These are phyloP conservation scores for Acorus calamus DNA, from an alignment of 106 monocot genomes.

Conservation along the genomic window DNA sequence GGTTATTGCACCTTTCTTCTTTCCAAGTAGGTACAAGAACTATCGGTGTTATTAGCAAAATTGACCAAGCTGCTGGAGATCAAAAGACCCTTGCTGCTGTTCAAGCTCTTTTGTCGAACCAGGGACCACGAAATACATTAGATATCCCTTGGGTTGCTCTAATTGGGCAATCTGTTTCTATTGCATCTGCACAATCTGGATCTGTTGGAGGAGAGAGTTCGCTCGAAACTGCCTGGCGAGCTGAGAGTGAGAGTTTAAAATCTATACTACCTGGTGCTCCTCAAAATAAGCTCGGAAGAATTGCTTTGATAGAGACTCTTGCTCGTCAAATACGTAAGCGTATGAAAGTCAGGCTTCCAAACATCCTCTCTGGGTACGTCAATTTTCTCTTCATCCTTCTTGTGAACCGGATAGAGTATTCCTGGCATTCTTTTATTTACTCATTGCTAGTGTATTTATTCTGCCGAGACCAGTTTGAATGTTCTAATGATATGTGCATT, in stretches of 20 bases:
- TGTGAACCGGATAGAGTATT: neutral
- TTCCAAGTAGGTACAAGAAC: constrained; percentile 33
- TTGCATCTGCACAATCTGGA: constrained; percentile 50
- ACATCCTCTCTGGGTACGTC: constrained; percentile 29
- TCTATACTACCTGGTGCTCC: constrained; percentile 34
- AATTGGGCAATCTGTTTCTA: constrained; percentile 48
- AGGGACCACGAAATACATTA: constrained; percentile 24
- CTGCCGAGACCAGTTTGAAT: too few relatives aligned
- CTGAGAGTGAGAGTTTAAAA: constrained; percentile 36
- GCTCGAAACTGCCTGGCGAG: constrained; percentile 41
- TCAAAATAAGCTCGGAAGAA: constrained; percentile 37
- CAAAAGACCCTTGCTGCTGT: constrained; percentile 35
- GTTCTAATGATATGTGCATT: too few relatives aligned
- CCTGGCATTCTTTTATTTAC: too few relatives aligned
- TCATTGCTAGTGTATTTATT: too few relatives aligned
- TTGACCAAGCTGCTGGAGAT: constrained; percentile 44
- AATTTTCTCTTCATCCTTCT: neutral
- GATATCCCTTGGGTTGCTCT: constrained; percentile 43
- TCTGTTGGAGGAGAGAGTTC: constrained; percentile 41
- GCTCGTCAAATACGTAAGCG: constrained; percentile 39
- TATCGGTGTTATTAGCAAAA: constrained; percentile 40
- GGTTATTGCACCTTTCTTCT: neutral
- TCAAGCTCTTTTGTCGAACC: constrained; percentile 29
- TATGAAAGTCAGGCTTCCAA: constrained; percentile 49
- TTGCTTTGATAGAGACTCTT: constrained; percentile 34